Percentiles rank a stretch among this genome's conserved stretches.
Evolutionary conservation across 1,284 basidiomycete genomes (phyloP).

Genomic region (Ceratobasidium papillatum): DNA sequence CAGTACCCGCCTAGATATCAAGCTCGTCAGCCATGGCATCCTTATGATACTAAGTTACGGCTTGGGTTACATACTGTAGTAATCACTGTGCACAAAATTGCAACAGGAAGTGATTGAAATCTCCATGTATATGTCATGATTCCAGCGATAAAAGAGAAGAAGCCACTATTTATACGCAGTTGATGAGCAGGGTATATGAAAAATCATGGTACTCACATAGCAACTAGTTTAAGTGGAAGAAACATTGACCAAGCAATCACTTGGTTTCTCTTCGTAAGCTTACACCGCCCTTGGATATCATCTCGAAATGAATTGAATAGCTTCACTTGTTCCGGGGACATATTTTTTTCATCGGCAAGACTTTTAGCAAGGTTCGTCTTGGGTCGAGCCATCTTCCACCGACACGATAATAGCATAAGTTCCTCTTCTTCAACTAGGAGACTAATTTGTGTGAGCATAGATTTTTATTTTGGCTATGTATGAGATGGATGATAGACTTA

Average conservation of each 20-base stretch:
- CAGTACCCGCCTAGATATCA: neutral
- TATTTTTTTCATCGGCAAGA: no score
- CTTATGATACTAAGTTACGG: neutral
- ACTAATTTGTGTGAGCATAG: neutral
- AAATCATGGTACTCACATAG: neutral
- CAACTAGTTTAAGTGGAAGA: neutral
- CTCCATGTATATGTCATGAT: conserved; percentile 22
- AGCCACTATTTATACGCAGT: neutral
- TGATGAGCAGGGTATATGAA: neutral
- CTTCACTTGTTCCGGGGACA: no score
- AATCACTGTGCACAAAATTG: conserved; percentile 19
- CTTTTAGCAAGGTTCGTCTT: neutral
- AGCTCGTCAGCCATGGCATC: neutral
- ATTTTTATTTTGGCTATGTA: neutral
- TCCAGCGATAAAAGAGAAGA: conserved; percentile 11
- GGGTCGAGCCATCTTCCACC: neutral
- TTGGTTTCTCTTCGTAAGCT: neutral
- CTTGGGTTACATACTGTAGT: neutral
- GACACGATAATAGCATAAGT: neutral
- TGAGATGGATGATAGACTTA: neutral
- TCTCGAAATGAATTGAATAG: no score
- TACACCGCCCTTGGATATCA: no score
- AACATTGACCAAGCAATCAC: neutral
- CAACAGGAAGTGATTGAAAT: neutral
- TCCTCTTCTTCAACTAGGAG: neutral